These are phyloP conservation scores for Picea abies DNA, from an alignment of 83 land plant genomes.

Conservation along the genomic window DNA sequence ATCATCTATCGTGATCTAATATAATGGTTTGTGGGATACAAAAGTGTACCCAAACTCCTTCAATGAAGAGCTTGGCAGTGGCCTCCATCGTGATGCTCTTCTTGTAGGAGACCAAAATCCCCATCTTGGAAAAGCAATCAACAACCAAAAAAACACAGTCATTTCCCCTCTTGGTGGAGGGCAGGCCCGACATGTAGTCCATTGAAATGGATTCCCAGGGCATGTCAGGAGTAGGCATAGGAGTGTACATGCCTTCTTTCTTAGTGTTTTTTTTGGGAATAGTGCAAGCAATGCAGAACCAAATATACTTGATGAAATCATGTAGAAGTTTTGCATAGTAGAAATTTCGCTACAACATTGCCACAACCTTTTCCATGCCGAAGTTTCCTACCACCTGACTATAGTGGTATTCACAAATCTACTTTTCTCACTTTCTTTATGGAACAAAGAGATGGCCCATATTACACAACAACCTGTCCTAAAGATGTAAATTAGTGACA, in stretches of 20 bases:
- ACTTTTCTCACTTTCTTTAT: not conserved
- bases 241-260: not conserved
- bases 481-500: not conserved
- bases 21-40: no score
- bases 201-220: no score
- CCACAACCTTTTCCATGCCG: not conserved
- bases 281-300: not conserved
- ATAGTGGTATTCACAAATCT: not conserved
- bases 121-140: no score
- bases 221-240: not conserved
- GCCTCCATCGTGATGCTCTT: no score
- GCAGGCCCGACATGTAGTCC: no score
- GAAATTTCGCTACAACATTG: not conserved
- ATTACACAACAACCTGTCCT: not conserved
- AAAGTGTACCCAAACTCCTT: not conserved
- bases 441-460: not conserved
- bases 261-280: not conserved
- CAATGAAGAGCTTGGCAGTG: not conserved
- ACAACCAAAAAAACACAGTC: no score
- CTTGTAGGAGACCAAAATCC: no score
- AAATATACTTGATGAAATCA: not conserved
- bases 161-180: no score
- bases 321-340: not conserved
- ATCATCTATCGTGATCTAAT: no score
- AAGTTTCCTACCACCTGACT: not conserved